Evolutionary conservation across 768 basidiomycete genomes (phyloP), one percentile per base, ranked within the genome.

Genomic region (Candolleomyces eurysporus): DNA sequence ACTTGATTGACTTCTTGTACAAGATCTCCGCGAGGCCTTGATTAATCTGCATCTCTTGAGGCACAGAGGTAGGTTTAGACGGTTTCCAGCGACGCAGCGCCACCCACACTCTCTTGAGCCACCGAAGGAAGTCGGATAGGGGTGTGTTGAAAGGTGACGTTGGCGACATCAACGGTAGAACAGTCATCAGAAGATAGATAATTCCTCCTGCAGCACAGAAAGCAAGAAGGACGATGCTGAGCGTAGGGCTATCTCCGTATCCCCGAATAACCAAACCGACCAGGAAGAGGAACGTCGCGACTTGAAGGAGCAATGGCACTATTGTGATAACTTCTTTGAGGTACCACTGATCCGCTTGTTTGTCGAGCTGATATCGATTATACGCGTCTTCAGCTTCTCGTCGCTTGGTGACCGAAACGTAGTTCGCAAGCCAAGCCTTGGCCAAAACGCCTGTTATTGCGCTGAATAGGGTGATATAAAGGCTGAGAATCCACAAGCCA

Each of bases 361-460:
- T 59, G 54, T 65, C 65, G 19, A 61, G 60, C 46, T 55, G 60
- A n/a, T 64, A 64, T 26, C 66, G 60, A 55, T 60, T 63, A 45
- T 61, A 67, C 36, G 66, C 66, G 55, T 67, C 66, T 11, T 61
- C 48, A 22, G 65, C 61, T 19, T 64, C 61, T 31, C 61, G 14
- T 17, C 62, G 62, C 13, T 62, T 62, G 3, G 62, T 63, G 17
- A 53, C 60, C 1, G 66, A 64, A 9, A 63, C 62, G 48, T 63
- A 67, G 40, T 65, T 63, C 14, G 62, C 56, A 13, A 67, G 64
- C 66, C 66, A 67, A 16, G 64, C 61, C 59, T 67, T 67, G 26
- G 66, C 67, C 4, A 71, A 64, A 31, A 68, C 69, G 17, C 67
- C 69, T 16, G 64, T 64, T 42, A 73, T 66, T 4, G 72, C 72